Evolutionary conservation across 495 filamentous ascomycete species (phyloP).

Genomic region (Polyplosphaeria fusca): DNA sequence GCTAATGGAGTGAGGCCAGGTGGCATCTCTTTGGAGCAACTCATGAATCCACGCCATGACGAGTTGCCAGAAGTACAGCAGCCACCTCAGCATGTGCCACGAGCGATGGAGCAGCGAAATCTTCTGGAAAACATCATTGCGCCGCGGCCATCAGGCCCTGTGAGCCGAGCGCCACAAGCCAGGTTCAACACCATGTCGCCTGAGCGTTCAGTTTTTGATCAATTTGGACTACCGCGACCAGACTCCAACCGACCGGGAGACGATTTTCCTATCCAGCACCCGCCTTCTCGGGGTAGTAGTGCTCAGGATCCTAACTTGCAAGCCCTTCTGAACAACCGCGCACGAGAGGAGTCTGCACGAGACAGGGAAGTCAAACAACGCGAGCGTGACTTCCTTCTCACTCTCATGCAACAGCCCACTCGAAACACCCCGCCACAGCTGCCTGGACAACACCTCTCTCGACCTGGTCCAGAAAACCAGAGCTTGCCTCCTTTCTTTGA

Average conservation of each 20-base stretch:
- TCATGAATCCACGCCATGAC: constrained; percentile 4
- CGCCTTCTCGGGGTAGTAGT: constrained; percentile 25
- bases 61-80: constrained; percentile 4
- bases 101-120: constrained; percentile 26
- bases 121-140: constrained; percentile 26
- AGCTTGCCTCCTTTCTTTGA: constrained; percentile 36
- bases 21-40: constrained; percentile 15
- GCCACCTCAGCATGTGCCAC: constrained; percentile 17
- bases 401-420: constrained; percentile 34
- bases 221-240: constrained; percentile 21
- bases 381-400: constrained; percentile 37
- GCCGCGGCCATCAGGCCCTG: constrained; percentile 16
- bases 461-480: constrained; percentile 17
- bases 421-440: constrained; percentile 28
- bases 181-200: constrained; percentile 26
- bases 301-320: constrained; percentile 29
- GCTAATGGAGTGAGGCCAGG: constrained; percentile 16
- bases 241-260: constrained; percentile 28
- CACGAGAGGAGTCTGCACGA: constrained; percentile 13
- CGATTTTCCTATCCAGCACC: constrained; percentile 20
- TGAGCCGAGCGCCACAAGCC: constrained; percentile 10
- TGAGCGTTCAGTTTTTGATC: constrained; percentile 17
- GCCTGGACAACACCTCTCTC: constrained; percentile 31
- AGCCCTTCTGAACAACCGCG: constrained; percentile 19
- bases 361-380: constrained; percentile 26